These are phyloP conservation scores for Camellia granthamiana DNA, from an alignment of 148 eudicot species.

Conservation along the genomic window DNA sequence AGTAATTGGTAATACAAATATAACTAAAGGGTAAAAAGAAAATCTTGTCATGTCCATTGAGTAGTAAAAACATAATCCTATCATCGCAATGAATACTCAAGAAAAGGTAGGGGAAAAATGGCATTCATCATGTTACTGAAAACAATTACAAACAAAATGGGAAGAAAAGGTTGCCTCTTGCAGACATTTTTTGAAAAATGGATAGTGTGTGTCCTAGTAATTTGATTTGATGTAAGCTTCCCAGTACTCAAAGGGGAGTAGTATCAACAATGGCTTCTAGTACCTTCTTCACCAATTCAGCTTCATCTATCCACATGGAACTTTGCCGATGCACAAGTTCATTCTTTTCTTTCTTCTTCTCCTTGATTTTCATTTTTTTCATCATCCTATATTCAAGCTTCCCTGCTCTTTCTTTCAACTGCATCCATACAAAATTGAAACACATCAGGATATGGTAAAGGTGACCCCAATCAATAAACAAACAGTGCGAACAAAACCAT, in stretches of 20 bases:
- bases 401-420: conserved; percentile 80
- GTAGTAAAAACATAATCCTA: too few species aligned
- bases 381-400: conserved; percentile 78
- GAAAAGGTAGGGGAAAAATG: too few species aligned
- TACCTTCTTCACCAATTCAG: conserved; percentile 32
- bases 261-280: conserved; percentile 26
- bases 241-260: conserved; percentile 15
- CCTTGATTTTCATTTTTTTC: conserved; percentile 38
- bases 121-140: too few species aligned
- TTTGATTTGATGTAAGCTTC: neutral
- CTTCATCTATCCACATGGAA: conserved; percentile 70
- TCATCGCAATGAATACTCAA: too few species aligned
- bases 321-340: conserved; percentile 60
- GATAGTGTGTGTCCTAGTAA: neutral
- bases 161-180: neutral
- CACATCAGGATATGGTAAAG: neutral
- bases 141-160: too few species aligned
- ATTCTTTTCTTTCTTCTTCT: conserved; percentile 49
- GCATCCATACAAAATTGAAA: conserved; percentile 14
- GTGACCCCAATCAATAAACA: neutral
- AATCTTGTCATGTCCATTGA: too few species aligned
- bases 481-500: neutral
- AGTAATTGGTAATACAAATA: too few species aligned
- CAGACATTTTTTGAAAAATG: neutral
- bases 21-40: too few species aligned